A percentile compares a stretch with the other conserved stretches of the same genome.
Conservation (phyloP, 2,329 filamentous ascomycete species). For the Paramyrothecium roridum region DNA sequence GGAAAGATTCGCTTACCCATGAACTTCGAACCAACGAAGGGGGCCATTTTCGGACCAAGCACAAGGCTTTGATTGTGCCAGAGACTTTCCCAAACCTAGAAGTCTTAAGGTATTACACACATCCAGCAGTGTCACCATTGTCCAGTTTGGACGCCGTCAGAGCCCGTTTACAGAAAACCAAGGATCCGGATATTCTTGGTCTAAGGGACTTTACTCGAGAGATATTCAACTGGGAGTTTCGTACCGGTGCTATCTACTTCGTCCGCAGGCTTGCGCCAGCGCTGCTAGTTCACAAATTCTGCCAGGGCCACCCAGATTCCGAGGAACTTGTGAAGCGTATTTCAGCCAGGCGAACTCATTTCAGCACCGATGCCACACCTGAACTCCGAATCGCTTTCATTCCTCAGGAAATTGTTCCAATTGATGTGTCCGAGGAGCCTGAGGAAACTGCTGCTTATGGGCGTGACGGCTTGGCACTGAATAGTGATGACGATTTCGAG, state of each 20-base stretch:
- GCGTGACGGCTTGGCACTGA: constrained; percentile 55
- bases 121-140: constrained; percentile 74
- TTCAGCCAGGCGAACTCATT: constrained; percentile 65
- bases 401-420: constrained; percentile 71
- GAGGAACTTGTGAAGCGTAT: constrained; percentile 61
- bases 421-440: constrained; percentile 72
- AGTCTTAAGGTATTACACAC: constrained; percentile 81
- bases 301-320: constrained; percentile 10
- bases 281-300: constrained; percentile 62
- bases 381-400: constrained; percentile 79
- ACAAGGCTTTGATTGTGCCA: constrained; percentile 72
- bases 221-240: constrained; percentile 82
- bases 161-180: constrained; percentile 16
- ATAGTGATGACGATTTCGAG: constrained; percentile 63
- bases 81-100: constrained; percentile 77
- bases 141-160: constrained; percentile 34
- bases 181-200: constrained; percentile 33
- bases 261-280: constrained; percentile 76
- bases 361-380: constrained; percentile 68
- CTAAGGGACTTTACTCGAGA: constrained; percentile 74
- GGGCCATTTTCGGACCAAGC: constrained; percentile 73
- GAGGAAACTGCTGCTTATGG: constrained; percentile 54
- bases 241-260: constrained; percentile 78
- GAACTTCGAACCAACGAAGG: constrained; percentile 83
- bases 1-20: constrained; percentile 69